These are phyloP conservation scores for Strobilomyces echinocephalus DNA, from an alignment of 768 basidiomycete genomes.

Conservation along the genomic window DNA sequence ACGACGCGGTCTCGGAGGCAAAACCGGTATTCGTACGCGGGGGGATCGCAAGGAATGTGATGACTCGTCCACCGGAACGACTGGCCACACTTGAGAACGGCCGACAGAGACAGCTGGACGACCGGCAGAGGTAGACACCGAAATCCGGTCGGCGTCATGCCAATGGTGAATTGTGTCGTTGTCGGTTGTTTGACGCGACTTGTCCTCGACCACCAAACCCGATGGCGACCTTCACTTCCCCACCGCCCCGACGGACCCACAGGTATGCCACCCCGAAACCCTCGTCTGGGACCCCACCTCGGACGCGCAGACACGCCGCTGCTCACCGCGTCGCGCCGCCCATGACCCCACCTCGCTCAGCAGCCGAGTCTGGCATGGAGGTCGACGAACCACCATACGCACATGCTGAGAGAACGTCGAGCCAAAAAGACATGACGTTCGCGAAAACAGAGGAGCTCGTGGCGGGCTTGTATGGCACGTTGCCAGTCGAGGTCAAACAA, in stretches of 20 bases:
- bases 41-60: constrained; percentile 19
- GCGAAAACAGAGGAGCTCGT: constrained; percentile 71
- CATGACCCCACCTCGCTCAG: constrained; percentile 27
- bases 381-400: constrained; percentile 49
- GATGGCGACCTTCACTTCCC: constrained; percentile 54
- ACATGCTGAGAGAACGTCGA: constrained; percentile 34
- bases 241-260: constrained; percentile 51
- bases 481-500: constrained; percentile 73
- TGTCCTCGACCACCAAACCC: constrained; percentile 6
- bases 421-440: constrained; percentile 41
- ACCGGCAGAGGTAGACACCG: constrained; percentile 54
- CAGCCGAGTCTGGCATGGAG: constrained; percentile 58
- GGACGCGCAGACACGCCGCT: constrained; percentile 25
- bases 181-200: constrained; percentile 8
- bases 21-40: constrained; percentile 68
- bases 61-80: constrained; percentile 76
- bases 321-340: constrained; percentile 17
- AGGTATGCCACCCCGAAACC: constrained; percentile 27
- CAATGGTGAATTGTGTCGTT: background rate
- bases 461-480: constrained; percentile 60
- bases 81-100: constrained; percentile 79
- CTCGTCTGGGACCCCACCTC: constrained; percentile 21
- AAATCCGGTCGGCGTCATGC: constrained; percentile 40
- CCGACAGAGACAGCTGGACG: constrained; percentile 70
- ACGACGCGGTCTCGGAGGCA: constrained; percentile 80